phyloP scores from a whole-genome alignment of 345 rosid species.

The Physaria fendleri region DNA sequence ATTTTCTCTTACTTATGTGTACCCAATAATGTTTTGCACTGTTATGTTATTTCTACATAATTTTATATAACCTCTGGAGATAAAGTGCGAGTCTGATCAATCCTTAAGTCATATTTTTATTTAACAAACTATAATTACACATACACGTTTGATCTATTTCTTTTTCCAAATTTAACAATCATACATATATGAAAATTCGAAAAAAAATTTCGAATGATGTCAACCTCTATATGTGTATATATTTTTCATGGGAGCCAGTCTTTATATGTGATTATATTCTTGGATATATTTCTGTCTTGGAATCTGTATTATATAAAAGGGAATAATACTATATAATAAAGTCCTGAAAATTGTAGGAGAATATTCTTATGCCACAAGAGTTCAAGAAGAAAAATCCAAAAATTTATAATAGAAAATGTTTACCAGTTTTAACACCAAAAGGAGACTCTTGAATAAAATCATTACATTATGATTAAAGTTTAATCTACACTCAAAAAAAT shows the following conservation, averaged over 20 bases:
- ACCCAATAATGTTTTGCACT: too few species aligned
- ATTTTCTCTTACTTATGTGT: too few species aligned
- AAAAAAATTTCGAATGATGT: background rate
- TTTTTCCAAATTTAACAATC: background rate
- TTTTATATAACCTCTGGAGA: background rate
- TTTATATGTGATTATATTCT: background rate
- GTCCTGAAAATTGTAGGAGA: constrained; percentile 65
- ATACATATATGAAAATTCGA: background rate
- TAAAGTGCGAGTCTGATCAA: background rate
- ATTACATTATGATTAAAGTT: constrained; percentile 92
- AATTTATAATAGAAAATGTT: constrained; percentile 34
- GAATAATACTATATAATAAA: constrained; percentile 5
- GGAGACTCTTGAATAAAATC: constrained; percentile 37
- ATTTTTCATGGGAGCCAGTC: background rate
- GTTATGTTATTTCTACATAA: background rate
- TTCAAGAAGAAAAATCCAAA: constrained; percentile 87
- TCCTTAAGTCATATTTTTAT: background rate
- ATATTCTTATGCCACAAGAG: constrained; percentile 84
- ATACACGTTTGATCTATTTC: background rate
- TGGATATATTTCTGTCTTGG: background rate
- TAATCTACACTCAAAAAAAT: constrained; percentile 29
- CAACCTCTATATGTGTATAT: background rate
- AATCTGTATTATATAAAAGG: constrained; percentile 11
- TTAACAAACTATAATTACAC: background rate
- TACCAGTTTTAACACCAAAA: constrained; percentile 7